Evolutionary conservation across 306 rosid species (phyloP).

Genomic region (Vigna reflexopilosa): DNA sequence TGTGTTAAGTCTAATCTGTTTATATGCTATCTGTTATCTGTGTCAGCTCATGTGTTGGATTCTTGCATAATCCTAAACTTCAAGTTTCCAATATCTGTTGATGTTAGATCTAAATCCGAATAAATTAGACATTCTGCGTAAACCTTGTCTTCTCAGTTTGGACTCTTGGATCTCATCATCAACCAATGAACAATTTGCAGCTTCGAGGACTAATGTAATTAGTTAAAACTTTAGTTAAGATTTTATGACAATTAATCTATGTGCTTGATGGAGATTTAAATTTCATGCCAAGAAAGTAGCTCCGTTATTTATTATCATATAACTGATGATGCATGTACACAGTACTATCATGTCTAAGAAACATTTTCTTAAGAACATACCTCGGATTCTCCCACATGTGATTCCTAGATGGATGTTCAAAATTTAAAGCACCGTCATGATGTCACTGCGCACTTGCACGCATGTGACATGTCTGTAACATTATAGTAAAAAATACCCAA

Average conservation of each 20-base stretch:
- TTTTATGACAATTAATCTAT: too few relatives aligned
- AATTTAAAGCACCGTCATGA: neutral
- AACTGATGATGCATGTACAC: neutral
- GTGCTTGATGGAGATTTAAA: too few relatives aligned
- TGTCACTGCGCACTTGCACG: neutral
- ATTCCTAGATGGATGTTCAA: neutral
- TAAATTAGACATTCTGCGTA: slow-evolving; percentile 13
- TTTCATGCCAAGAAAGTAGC: too few relatives aligned
- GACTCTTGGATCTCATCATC: neutral
- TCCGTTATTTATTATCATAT: too few relatives aligned
- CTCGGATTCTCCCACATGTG: slow-evolving; percentile 29
- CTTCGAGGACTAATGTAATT: too few relatives aligned
- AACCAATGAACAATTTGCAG: neutral
- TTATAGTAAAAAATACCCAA: neutral
- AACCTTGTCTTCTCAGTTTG: neutral
- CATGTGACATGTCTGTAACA: slow-evolving; percentile 24
- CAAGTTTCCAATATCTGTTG: slow-evolving; percentile 12
- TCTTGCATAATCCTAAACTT: neutral
- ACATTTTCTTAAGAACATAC: neutral
- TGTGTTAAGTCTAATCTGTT: neutral
- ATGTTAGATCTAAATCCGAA: slow-evolving; percentile 34
- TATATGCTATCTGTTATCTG: neutral
- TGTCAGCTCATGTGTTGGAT: slow-evolving; percentile 18
- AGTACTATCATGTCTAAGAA: neutral
- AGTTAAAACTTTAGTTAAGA: too few relatives aligned